These are phyloP conservation scores for Arthrobotrys iridis DNA, from an alignment of 2,329 filamentous ascomycete species.

Conservation along the genomic window DNA sequence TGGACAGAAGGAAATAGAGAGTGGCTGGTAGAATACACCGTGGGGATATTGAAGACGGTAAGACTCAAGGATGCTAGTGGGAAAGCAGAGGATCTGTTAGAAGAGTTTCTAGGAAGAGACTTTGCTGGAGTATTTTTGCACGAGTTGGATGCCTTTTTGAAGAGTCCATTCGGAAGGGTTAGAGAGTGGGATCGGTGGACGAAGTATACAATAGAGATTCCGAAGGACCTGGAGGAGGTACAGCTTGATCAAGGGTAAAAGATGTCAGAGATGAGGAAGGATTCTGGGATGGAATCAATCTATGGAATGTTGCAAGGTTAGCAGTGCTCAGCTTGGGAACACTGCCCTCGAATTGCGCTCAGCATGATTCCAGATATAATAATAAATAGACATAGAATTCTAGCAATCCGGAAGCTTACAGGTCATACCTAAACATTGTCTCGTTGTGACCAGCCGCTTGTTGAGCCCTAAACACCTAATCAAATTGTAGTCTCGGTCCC, in stretches of 20 bases:
- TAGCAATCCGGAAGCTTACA: no score
- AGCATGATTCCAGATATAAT: no score
- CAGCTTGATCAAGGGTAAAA: slow-evolving; percentile 12
- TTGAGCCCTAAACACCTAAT: no score
- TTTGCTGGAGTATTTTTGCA: slow-evolving; percentile 82
- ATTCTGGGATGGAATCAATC: background rate
- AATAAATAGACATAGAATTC: no score
- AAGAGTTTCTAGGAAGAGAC: slow-evolving; percentile 79
- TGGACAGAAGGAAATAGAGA: slow-evolving; percentile 77
- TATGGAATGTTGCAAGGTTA: background rate
- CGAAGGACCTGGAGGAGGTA: slow-evolving; percentile 14
- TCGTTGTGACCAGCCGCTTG: no score
- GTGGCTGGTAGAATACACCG: slow-evolving; percentile 84
- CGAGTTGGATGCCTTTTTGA: slow-evolving; percentile 82
- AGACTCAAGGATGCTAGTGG: slow-evolving; percentile 77
- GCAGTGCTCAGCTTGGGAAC: no score
- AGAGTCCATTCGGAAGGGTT: slow-evolving; percentile 78
- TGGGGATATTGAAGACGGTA: slow-evolving; percentile 82
- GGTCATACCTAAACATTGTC: no score
- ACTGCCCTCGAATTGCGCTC: no score
- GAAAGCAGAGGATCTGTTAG: slow-evolving; percentile 79
- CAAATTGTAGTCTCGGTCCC: no score
- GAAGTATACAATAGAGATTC: slow-evolving; percentile 68
- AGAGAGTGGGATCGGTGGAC: slow-evolving; percentile 82
- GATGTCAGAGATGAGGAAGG: background rate